phyloP scores from a whole-genome alignment of 805 yeast genomes.

The Wickerhamomyces pijperi region DNA sequence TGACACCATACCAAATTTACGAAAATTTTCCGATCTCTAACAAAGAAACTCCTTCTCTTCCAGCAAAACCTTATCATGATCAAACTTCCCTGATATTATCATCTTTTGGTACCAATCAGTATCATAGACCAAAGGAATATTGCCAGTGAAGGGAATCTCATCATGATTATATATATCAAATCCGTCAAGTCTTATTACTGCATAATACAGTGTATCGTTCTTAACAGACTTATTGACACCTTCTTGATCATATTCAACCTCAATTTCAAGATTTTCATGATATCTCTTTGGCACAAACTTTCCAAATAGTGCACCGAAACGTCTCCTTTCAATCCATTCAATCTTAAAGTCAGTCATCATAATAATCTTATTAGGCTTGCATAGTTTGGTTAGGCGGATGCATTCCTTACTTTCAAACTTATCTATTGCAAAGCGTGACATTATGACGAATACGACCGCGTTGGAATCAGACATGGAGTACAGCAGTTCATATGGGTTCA shows the following conservation, averaged over 20 bases:
- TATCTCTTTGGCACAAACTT: neutral
- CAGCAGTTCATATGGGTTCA: neutral
- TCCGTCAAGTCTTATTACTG: neutral
- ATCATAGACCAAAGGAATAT: neutral
- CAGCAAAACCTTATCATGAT: neutral
- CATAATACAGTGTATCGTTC: too few relatives aligned
- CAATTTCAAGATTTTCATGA: neutral
- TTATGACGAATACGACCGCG: neutral
- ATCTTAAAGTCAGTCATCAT: neutral
- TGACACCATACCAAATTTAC: too few relatives aligned
- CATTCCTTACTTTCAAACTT: neutral
- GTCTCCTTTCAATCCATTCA: neutral
- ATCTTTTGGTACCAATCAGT: neutral
- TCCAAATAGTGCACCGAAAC: neutral
- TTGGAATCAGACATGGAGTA: neutral
- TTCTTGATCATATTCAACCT: too few relatives aligned
- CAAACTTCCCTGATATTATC: neutral
- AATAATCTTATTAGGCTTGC: neutral
- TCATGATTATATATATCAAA: neutral
- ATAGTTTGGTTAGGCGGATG: neutral
- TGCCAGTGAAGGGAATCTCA: neutral
- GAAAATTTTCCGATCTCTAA: too few relatives aligned
- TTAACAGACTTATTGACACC: too few relatives aligned
- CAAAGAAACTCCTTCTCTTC: too few relatives aligned
- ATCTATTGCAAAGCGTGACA: neutral